Evolutionary conservation across 768 basidiomycete species (phyloP).

Genomic region (Collybia nuda): DNA sequence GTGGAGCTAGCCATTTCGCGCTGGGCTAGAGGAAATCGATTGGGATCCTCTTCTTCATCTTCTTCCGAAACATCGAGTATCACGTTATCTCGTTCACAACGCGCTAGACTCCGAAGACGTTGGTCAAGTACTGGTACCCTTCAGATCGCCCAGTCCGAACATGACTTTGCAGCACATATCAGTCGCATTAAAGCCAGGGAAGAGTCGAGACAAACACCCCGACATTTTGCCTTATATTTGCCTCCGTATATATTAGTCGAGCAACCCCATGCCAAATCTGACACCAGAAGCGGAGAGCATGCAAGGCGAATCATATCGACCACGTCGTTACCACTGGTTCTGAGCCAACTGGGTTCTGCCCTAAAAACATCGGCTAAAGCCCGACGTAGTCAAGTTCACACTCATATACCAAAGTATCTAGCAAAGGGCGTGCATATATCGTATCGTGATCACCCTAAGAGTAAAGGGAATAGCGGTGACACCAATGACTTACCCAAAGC

Average conservation of each 20-base stretch:
- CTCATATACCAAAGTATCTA: slow-evolving; percentile 11
- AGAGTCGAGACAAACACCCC: slow-evolving; percentile 54
- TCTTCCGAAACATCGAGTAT: slow-evolving; percentile 45
- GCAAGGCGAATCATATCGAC: slow-evolving; percentile 37
- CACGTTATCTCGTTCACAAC: slow-evolving; percentile 38
- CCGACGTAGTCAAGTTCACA: slow-evolving; percentile 25
- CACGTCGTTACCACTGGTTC: slow-evolving; percentile 44
- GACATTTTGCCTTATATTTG: slow-evolving; percentile 66
- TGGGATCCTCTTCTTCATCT: slow-evolving; percentile 36
- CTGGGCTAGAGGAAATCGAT: slow-evolving; percentile 61
- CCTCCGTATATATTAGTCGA: slow-evolving; percentile 35
- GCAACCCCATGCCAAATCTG: neutral
- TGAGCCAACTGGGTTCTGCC: slow-evolving; percentile 49
- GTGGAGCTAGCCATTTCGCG: slow-evolving; percentile 71
- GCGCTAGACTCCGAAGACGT: slow-evolving; percentile 43
- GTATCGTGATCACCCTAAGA: slow-evolving; percentile 5
- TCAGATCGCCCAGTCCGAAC: slow-evolving; percentile 53
- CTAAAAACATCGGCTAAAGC: slow-evolving; percentile 39
- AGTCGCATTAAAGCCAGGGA: slow-evolving; percentile 61
- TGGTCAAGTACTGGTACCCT: slow-evolving; percentile 48
- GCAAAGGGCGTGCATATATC: slow-evolving; percentile 22
- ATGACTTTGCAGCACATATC: slow-evolving; percentile 58
- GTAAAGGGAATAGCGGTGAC: no score
- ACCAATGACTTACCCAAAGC: neutral
- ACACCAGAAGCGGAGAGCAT: neutral